Evolutionary conservation across 2,329 filamentous ascomycete species (phyloP), one percentile per base, ranked within the genome.

Genomic region (Xylaria multiplex): DNA sequence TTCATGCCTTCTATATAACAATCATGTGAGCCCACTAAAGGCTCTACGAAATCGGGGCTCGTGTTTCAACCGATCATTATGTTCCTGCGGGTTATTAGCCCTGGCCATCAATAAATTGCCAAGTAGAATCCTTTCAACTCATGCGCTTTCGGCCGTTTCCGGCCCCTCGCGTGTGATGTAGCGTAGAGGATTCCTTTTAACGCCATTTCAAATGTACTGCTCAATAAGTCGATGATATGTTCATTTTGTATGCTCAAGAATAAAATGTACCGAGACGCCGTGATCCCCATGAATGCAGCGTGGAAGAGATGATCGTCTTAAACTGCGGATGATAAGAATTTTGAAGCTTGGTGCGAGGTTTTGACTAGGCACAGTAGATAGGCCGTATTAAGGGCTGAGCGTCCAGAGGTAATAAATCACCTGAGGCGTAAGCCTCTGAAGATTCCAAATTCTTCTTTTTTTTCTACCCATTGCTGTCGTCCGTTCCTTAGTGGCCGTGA

Each of bases 191-290:
- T 43, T 24, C 19, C 24, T 43, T 24, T 24, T 2, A 58, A 11
- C 35, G 45, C 14, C 32, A 19, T 40, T 42, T 14, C 14, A 62
- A n/a, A 65, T 56, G 27, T 27, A 57, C 30, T 56, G 43, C 8
- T 32, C 19, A 35, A n/a, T 6, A 46, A 50, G 45, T 37, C 22
- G 14, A 40, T 50, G n/a, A 42, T 40, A 62, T 54, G 32, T 40
- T 43, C 49, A 32, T 52, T 62, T 61, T 42, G 45, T 60, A 60
- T 68, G 53, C 46, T 42, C 32, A 52, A 55, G 13, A 45, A 32
- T 53, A 42, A 43, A 43, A 56, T 40, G 30, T 30, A 45, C 66
- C 56, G 40, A 8, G 54, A 64, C 64, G 56, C 66, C 66, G 48
- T 54, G 19, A 43, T 19, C 9, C 50, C 22, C 35, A 43, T 48